phyloP scores from a whole-genome alignment of 1,284 basidiomycete species.

The Cutaneotrichosporon cavernicola region DNA sequence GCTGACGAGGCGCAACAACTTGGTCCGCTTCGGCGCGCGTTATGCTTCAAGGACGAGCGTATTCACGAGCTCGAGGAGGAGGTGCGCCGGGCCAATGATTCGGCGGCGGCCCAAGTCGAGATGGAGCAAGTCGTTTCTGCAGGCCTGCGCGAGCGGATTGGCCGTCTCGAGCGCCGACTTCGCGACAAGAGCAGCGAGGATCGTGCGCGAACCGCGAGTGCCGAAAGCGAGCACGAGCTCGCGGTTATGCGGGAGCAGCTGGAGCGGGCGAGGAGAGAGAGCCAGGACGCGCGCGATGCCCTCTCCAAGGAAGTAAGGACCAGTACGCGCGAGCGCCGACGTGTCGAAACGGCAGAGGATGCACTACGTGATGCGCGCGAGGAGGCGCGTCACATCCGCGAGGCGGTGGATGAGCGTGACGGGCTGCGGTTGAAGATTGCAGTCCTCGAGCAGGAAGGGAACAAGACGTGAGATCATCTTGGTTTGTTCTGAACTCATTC shows the following conservation, averaged over 20 bases:
- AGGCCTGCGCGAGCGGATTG: slow-evolving; percentile 32
- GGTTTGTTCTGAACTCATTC: background rate
- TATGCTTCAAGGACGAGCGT: slow-evolving; percentile 34
- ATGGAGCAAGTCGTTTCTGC: slow-evolving; percentile 27
- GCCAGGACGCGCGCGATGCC: slow-evolving; percentile 8
- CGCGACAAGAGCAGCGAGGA: background rate
- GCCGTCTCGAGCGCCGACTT: slow-evolving; percentile 13
- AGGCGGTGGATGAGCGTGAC: slow-evolving; percentile 6
- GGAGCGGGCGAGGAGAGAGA: background rate
- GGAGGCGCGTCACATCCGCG: slow-evolving; percentile 4
- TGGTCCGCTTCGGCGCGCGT: slow-evolving; percentile 30
- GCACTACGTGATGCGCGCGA: slow-evolving; percentile 13
- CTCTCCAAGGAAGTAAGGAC: background rate
- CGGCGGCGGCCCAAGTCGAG: slow-evolving; percentile 20
- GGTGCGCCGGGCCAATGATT: slow-evolving; percentile 16
- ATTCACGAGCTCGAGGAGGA: slow-evolving; percentile 17
- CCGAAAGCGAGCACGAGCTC: slow-evolving; percentile 4
- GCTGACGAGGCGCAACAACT: slow-evolving; percentile 23
- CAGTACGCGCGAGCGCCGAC: background rate
- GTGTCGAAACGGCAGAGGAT: background rate
- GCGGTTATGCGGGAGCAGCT: slow-evolving; percentile 6
- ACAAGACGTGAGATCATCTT: background rate
- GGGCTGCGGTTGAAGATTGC: slow-evolving; percentile 2
- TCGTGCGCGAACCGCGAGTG: background rate
- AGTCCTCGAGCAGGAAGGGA: background rate